Conservation (phyloP, 768 basidiomycete species). For the Russula dissimulans region DNA sequence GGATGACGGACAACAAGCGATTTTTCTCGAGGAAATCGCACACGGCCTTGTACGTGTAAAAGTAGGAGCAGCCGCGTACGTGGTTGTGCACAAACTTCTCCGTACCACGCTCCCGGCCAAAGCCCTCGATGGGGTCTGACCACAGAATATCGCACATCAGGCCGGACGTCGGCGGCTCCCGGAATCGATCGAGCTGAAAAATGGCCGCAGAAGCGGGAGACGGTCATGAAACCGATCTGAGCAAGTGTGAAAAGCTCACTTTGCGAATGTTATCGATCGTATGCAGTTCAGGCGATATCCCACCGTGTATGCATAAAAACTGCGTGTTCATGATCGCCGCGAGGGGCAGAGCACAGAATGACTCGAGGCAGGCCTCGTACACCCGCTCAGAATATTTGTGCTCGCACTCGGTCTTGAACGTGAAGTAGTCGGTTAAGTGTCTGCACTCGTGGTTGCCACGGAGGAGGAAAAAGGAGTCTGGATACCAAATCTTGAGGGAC, state of each 20-base stretch:
- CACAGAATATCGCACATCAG: conserved; percentile 98
- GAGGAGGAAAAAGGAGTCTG: conserved; percentile 89
- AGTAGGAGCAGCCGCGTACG: conserved; percentile 94
- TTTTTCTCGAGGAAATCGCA: conserved; percentile 97
- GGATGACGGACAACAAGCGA: conserved; percentile 90
- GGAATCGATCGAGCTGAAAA: conserved; percentile 86
- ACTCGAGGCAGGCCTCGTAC: conserved; percentile 97
- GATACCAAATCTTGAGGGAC: conserved; percentile 99
- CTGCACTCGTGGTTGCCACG: conserved; percentile 99
- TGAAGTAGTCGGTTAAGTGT: conserved; percentile 97
- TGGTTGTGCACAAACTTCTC: conserved; percentile 95
- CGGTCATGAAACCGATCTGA: background rate
- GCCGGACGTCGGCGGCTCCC: conserved; percentile 94
- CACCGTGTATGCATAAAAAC: conserved; percentile 97
- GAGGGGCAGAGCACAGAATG: conserved; percentile 89
- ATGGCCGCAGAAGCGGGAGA: background rate
- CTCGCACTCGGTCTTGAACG: conserved; percentile 98
- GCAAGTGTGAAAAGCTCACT: conserved; percentile 36
- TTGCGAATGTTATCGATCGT: conserved; percentile 90
- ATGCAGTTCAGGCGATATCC: conserved; percentile 88
- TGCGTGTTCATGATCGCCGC: conserved; percentile 99
- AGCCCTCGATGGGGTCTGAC: conserved; percentile 97
- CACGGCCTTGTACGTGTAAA: conserved; percentile 92
- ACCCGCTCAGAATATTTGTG: conserved; percentile 97
- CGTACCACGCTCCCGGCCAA: conserved; percentile 82